Percentiles rank a stretch among this genome's conserved stretches.
These are phyloP conservation scores for Podaxis mareebaensis DNA, from an alignment of 768 basidiomycete species.

Conservation along the genomic window DNA sequence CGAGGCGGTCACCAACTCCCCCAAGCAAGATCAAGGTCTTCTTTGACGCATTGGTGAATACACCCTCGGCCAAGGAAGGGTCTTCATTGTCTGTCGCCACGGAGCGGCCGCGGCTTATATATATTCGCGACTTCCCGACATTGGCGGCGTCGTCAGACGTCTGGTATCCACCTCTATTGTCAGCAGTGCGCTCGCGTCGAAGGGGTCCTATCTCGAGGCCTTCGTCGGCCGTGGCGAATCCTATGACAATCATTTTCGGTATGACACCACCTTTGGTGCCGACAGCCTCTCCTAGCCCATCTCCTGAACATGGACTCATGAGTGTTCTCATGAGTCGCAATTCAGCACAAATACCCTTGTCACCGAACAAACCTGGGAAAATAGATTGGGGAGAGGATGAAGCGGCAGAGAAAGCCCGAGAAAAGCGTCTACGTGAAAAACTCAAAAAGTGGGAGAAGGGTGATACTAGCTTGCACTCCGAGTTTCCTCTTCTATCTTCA, in stretches of 20 bases:
- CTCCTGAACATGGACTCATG: constrained; percentile 37
- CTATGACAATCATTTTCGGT: constrained; percentile 87
- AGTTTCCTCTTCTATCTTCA: constrained; percentile 56
- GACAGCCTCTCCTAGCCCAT: not conserved
- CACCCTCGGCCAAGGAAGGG: constrained; percentile 24
- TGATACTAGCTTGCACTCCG: constrained; percentile 57
- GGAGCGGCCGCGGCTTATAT: constrained; percentile 68
- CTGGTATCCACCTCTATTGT: constrained; percentile 83
- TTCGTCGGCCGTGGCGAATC: constrained; percentile 60
- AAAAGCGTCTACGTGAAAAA: constrained; percentile 70
- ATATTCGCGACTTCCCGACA: constrained; percentile 80
- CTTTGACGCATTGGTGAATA: constrained; percentile 77
- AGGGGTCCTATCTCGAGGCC: constrained; percentile 61
- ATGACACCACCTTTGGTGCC: constrained; percentile 52
- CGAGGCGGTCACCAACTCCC: constrained; percentile 46
- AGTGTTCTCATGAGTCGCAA: constrained; percentile 48
- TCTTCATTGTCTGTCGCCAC: constrained; percentile 3
- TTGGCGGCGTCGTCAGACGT: constrained; percentile 68
- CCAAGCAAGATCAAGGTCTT: constrained; percentile 61
- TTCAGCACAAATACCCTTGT: constrained; percentile 29
- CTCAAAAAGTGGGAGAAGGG: constrained; percentile 75
- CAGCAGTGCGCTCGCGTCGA: constrained; percentile 76
- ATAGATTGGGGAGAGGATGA: constrained; percentile 70
- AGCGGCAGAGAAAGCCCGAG: constrained; percentile 63
- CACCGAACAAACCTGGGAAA: constrained; percentile 36